Evolutionary conservation across 2,329 filamentous ascomycete species (phyloP).

Genomic region (Coleophoma crateriformis): DNA sequence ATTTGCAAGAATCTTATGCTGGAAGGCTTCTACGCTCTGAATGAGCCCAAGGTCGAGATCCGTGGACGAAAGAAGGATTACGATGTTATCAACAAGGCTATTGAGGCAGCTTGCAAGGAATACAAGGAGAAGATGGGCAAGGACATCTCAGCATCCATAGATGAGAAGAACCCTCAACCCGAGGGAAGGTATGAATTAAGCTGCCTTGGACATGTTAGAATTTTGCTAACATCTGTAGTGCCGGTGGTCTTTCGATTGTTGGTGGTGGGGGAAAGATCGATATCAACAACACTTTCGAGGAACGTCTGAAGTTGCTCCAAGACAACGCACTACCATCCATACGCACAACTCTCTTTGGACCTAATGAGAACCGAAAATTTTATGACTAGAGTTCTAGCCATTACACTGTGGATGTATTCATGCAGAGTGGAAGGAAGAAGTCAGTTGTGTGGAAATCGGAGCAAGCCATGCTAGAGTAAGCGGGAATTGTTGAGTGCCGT

Average conservation of each 20-base stretch:
- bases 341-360: conserved; percentile 81
- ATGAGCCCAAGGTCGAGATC: conserved; percentile 71
- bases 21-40: conserved; percentile 84
- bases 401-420: not conserved
- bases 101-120: conserved; percentile 69
- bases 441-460: not conserved
- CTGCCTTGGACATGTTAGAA: not conserved
- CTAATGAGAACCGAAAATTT: conserved; percentile 95
- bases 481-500: conserved; percentile 2
- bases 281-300: conserved; percentile 97
- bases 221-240: conserved; percentile 42
- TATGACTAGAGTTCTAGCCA: conserved; percentile 57
- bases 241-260: conserved; percentile 76
- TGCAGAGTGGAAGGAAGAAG: not conserved
- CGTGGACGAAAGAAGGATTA: conserved; percentile 76
- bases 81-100: conserved; percentile 70
- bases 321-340: conserved; percentile 79
- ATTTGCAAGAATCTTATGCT: conserved; percentile 77
- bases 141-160: conserved; percentile 64
- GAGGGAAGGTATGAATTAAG: conserved; percentile 71
- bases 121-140: conserved; percentile 75
- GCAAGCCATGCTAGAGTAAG: conserved; percentile 6
- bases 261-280: conserved; percentile 90
- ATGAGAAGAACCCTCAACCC: conserved; percentile 74
- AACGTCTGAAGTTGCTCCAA: conserved; percentile 80